Evolutionary conservation across 2,329 filamentous ascomycete genomes (phyloP).

Genomic region (Epichloe aotearoae): DNA sequence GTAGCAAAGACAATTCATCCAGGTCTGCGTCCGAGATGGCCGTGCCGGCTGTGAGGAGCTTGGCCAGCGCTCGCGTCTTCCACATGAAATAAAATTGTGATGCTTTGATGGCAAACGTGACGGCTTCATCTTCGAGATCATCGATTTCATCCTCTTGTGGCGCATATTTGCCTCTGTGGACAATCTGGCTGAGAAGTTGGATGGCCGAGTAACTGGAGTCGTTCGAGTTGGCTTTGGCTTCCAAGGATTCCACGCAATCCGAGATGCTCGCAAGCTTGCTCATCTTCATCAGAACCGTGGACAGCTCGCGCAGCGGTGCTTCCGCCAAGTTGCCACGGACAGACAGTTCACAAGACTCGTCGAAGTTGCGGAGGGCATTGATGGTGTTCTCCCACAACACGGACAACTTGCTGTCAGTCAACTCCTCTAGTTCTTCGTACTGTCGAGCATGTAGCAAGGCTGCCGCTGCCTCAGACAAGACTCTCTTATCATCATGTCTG

Average conservation of each 20-base stretch:
- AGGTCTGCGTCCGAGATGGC: slow-evolving; percentile 45
- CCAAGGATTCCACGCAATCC: slow-evolving; percentile 63
- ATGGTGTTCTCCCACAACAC: slow-evolving; percentile 77
- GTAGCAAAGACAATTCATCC: slow-evolving; percentile 42
- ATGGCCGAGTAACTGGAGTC: slow-evolving; percentile 42
- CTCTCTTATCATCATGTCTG: slow-evolving; percentile 75
- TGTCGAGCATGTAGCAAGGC: slow-evolving; percentile 75
- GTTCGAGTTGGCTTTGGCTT: slow-evolving; percentile 39
- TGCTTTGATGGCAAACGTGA: slow-evolving; percentile 61
- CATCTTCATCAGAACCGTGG: slow-evolving; percentile 64
- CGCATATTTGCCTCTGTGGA: slow-evolving; percentile 59
- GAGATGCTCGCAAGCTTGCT: slow-evolving; percentile 69
- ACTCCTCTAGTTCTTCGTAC: slow-evolving; percentile 79
- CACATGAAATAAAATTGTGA: slow-evolving; percentile 91
- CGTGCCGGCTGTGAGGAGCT: slow-evolving; percentile 39
- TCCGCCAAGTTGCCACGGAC: slow-evolving; percentile 54
- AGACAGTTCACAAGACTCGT: slow-evolving; percentile 58
- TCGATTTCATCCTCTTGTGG: slow-evolving; percentile 59
- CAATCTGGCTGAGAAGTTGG: slow-evolving; percentile 57
- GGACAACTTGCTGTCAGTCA: slow-evolving; percentile 67
- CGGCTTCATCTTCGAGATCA: slow-evolving; percentile 65
- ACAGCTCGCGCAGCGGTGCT: slow-evolving; percentile 53
- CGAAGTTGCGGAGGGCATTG: slow-evolving; percentile 57
- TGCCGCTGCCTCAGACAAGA: slow-evolving; percentile 70
- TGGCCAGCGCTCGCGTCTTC: slow-evolving; percentile 55